Evolutionary conservation across 2,329 filamentous ascomycete genomes (phyloP).

Genomic region (Geosmithia flava): DNA sequence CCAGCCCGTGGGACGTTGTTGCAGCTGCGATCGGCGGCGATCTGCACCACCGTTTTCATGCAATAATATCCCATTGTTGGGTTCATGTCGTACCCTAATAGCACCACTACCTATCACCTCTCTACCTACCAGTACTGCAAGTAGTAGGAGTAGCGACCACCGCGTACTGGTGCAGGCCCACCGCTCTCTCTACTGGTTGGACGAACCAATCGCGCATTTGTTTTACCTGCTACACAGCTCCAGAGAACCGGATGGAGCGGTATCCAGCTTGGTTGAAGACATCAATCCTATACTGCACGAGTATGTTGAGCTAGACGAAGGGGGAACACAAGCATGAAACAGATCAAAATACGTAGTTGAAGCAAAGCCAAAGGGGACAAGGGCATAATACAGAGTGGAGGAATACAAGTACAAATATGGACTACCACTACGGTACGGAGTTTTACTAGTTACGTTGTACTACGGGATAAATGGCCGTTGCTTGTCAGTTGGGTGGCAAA

Average conservation of each 20-base stretch:
- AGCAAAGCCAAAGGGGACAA: no score
- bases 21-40: neutral
- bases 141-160: no score
- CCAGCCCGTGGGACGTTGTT: neutral
- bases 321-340: neutral
- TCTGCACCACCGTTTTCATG: neutral
- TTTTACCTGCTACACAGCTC: neutral
- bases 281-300: neutral
- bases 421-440: neutral
- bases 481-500: neutral
- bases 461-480: neutral
- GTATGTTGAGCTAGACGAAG: neutral
- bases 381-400: no score
- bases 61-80: neutral
- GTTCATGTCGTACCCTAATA: neutral
- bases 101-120: no score
- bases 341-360: no score
- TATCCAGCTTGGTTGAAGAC: neutral
- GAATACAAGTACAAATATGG: neutral
- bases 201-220: neutral
- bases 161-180: no score
- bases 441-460: neutral
- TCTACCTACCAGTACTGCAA: no score
- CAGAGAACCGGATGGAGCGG: neutral
- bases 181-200: neutral